Conservation (phyloP, 2,329 filamentous ascomycete species). For the Fusarium incarnatum region DNA sequence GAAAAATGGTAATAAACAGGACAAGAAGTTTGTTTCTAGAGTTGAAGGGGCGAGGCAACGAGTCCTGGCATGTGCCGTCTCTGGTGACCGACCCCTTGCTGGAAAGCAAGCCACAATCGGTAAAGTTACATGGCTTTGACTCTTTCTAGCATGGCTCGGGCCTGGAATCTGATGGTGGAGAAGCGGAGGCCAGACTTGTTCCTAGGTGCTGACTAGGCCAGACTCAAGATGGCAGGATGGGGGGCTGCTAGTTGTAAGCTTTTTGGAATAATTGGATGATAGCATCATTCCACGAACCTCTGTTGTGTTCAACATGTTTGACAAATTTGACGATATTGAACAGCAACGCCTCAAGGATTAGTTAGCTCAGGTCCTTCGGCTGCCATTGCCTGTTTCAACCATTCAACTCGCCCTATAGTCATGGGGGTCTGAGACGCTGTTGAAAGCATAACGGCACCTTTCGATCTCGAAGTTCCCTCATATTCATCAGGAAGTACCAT, state of each 20-base stretch:
- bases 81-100: slow-evolving; percentile 5
- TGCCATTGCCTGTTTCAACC: background rate
- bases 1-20: slow-evolving; percentile 14
- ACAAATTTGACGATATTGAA: background rate
- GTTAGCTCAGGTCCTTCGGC: background rate
- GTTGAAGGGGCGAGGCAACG: slow-evolving; percentile 8
- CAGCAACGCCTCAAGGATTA: background rate
- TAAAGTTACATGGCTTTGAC: slow-evolving; percentile 25
- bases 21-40: slow-evolving; percentile 13
- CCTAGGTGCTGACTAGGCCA: slow-evolving; percentile 22
- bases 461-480: background rate
- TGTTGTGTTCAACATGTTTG: background rate
- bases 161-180: slow-evolving; percentile 23
- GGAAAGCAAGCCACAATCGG: slow-evolving; percentile 22
- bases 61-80: slow-evolving; percentile 20
- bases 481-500: background rate
- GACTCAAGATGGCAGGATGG: background rate
- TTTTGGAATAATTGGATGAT: background rate
- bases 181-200: slow-evolving; percentile 11
- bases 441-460: background rate
- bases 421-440: background rate
- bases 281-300: background rate
- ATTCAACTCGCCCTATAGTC: background rate
- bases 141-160: slow-evolving; percentile 17
- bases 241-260: background rate